Conservation (phyloP, 1,284 basidiomycete genomes). For the Amylostereum areolatum region DNA sequence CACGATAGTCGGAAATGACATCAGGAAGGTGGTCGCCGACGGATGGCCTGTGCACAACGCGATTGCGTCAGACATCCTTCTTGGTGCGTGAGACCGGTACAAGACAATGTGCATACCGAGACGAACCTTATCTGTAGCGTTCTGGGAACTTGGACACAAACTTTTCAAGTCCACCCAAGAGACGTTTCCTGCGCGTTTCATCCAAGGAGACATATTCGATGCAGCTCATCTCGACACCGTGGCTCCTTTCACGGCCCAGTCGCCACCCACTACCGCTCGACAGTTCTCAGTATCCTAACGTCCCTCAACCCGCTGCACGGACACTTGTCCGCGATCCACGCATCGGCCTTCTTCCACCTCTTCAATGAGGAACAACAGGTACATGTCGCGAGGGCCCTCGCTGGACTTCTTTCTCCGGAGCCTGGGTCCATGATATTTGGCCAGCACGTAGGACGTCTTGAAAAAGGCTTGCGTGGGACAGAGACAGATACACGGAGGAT, state of each 20-base stretch:
- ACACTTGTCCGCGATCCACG: conserved; percentile 35
- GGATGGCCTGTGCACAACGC: conserved; percentile 10
- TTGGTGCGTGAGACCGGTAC: conserved; percentile 1
- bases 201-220: conserved; percentile 39
- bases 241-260: conserved; percentile 16
- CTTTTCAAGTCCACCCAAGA: conserved; percentile 21
- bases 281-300: conserved; percentile 25
- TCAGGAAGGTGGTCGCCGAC: conserved; percentile 10
- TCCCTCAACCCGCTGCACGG: conserved; percentile 35
- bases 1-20: conserved; percentile 7
- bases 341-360: conserved; percentile 41
- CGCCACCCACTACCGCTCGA: conserved; percentile 17
- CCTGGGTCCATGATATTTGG: conserved; percentile 29
- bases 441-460: conserved; percentile 12
- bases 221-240: conserved; percentile 21
- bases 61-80: conserved; percentile 18
- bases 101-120: conserved; percentile 8
- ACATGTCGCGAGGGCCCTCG: conserved; percentile 29
- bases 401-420: conserved; percentile 28
- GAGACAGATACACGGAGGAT: background rate
- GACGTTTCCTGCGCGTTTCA: conserved; percentile 35
- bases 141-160: conserved; percentile 21
- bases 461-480: conserved; percentile 1
- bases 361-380: conserved; percentile 34
- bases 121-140: conserved; percentile 15